Conservation (phyloP, 116 monocot species). For the Zostera marina region DNA sequence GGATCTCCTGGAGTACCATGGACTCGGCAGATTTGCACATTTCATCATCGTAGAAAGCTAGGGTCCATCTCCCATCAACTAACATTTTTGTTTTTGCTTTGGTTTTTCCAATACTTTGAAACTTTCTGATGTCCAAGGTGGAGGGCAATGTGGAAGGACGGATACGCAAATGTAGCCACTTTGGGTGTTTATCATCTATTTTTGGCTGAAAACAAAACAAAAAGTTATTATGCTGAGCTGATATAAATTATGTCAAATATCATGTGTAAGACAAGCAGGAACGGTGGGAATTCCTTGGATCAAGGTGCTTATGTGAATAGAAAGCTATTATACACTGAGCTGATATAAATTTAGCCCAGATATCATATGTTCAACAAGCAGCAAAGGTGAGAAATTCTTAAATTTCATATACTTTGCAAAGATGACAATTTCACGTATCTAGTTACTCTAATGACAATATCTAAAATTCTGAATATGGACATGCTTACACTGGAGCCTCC, state of each 20-base stretch:
- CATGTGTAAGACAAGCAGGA: too few relatives aligned
- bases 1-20: slow-evolving; percentile 58
- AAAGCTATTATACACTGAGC: background rate
- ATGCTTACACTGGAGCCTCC: slow-evolving; percentile 71
- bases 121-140: slow-evolving; percentile 18
- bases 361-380: background rate
- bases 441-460: background rate
- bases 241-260: too few relatives aligned
- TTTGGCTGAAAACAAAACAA: slow-evolving; percentile 37
- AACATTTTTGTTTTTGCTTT: slow-evolving; percentile 42
- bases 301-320: background rate
- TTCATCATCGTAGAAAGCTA: slow-evolving; percentile 74
- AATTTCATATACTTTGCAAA: too few relatives aligned
- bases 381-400: background rate
- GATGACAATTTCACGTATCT: background rate
- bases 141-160: slow-evolving; percentile 52
- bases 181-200: slow-evolving; percentile 67
- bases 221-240: slow-evolving; percentile 1
- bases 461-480: background rate
- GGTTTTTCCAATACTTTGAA: background rate
- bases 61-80: slow-evolving; percentile 89
- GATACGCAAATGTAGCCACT: slow-evolving; percentile 86
- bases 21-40: slow-evolving; percentile 51
- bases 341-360: too few relatives aligned
- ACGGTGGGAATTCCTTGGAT: too few relatives aligned